These are phyloP conservation scores for Nematodospora valgi DNA, from an alignment of 805 yeast species.

Conservation along the genomic window DNA sequence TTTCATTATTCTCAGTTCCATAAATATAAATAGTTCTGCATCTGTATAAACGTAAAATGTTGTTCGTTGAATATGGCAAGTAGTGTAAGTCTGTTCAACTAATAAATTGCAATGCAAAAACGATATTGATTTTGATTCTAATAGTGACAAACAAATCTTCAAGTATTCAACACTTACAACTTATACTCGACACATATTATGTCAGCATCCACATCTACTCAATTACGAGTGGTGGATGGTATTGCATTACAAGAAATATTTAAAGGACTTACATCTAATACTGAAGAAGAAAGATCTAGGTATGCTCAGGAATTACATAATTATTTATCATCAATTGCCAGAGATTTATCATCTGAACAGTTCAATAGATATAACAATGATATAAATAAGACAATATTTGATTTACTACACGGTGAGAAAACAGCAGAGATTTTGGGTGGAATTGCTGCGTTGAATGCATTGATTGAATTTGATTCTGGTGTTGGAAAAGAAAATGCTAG, in stretches of 20 bases:
- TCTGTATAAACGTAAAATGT: constrained; percentile 1
- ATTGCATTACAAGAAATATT: constrained; percentile 52
- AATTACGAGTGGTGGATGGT: constrained; percentile 41
- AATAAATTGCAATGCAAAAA: no score
- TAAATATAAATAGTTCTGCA: constrained; percentile 17
- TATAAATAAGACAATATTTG: constrained; percentile 83
- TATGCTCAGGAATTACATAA: constrained; percentile 72
- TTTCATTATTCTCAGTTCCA: constrained; percentile 90
- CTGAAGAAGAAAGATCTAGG: constrained; percentile 40
- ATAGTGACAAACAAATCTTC: no score
- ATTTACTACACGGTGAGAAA: constrained; percentile 73
- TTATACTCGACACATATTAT: neutral
- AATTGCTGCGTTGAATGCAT: constrained; percentile 81
- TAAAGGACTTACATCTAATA: constrained; percentile 43
- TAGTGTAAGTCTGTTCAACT: no score
- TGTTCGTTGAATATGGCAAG: no score
- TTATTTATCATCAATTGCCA: constrained; percentile 66
- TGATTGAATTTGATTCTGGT: constrained; percentile 80
- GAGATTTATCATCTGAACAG: constrained; percentile 81
- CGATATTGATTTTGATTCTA: no score
- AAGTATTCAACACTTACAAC: no score
- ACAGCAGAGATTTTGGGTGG: constrained; percentile 80
- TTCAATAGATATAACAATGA: constrained; percentile 78
- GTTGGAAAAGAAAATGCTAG: constrained; percentile 75
- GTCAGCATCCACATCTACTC: constrained; percentile 22